phyloP scores from a whole-genome alignment of 306 rosid genomes.

The Urtica urens region DNA sequence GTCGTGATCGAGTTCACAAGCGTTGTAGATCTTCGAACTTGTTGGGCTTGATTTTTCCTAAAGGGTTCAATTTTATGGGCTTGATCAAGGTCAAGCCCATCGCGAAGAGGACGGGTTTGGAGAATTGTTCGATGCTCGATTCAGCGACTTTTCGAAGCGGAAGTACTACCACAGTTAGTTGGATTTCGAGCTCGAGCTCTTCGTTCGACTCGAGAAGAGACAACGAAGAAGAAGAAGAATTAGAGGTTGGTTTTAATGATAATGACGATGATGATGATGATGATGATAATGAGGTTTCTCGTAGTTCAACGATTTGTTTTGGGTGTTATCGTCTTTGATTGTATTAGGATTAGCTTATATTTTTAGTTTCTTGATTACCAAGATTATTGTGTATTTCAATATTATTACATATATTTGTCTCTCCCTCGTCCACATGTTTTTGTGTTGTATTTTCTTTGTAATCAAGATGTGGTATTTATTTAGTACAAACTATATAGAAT shows the following conservation, averaged over 20 bases:
- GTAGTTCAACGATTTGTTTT: conserved; percentile 42
- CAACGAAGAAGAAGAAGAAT: conserved; percentile 16
- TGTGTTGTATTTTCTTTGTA: background rate
- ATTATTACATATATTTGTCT: background rate
- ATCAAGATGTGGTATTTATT: background rate
- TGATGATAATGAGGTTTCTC: conserved; percentile 20
- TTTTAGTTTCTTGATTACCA: background rate
- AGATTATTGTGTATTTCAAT: background rate
- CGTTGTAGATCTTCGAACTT: background rate
- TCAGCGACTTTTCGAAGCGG: background rate
- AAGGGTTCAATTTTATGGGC: background rate
- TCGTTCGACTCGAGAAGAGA: conserved; percentile 34
- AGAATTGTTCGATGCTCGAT: conserved; percentile 11
- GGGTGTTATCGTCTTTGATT: conserved; percentile 16
- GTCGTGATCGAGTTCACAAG: background rate
- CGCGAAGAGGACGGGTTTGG: background rate
- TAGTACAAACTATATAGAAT: too few relatives aligned
- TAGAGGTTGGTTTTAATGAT: too few relatives aligned
- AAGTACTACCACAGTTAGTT: background rate
- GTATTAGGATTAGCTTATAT: background rate
- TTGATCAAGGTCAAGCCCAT: background rate
- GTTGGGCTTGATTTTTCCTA: background rate
- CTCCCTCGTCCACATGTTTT: background rate
- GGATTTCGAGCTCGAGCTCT: conserved; percentile 34
- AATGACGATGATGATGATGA: too few relatives aligned